Evolutionary conservation across 805 yeast species (phyloP).

Genomic region (Myxozyma kluyveri): DNA sequence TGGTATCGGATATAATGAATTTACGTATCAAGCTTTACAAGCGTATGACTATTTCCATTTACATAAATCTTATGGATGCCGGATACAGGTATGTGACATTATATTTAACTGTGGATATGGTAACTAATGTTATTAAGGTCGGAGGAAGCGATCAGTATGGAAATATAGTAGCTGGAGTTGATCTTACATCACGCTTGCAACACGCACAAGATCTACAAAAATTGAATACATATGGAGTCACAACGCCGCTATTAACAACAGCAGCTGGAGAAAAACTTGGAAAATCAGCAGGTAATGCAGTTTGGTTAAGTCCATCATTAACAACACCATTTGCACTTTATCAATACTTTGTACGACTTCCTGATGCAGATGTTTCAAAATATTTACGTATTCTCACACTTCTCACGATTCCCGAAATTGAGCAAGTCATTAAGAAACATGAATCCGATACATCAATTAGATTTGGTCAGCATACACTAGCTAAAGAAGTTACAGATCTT

Average conservation of each 20-base stretch:
- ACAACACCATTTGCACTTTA: constrained; percentile 80
- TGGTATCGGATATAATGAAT: constrained; percentile 92
- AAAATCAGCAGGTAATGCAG: constrained; percentile 94
- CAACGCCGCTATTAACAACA: constrained; percentile 86
- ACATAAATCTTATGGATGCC: constrained; percentile 55
- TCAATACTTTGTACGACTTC: constrained; percentile 73
- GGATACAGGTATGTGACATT: constrained; percentile 52
- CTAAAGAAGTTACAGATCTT: constrained; percentile 80
- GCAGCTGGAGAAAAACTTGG: constrained; percentile 92
- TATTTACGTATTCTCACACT: constrained; percentile 77
- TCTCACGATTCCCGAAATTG: constrained; percentile 62
- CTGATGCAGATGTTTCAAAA: constrained; percentile 70
- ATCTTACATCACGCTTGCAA: constrained; percentile 65
- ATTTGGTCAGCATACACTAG: constrained; percentile 72
- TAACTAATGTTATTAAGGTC: constrained; percentile 16
- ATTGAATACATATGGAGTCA: constrained; percentile 62
- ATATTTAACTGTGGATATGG: neutral
- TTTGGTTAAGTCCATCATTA: constrained; percentile 71
- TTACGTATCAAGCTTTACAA: constrained; percentile 86
- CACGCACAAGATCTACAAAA: constrained; percentile 24
- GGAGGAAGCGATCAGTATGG: constrained; percentile 99
- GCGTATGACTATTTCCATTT: constrained; percentile 91
- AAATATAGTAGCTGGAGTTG: constrained; percentile 93
- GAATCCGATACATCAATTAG: constrained; percentile 57
- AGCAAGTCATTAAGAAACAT: constrained; percentile 54